These are phyloP conservation scores for Macrolepiota fuliginosa DNA, from an alignment of 768 basidiomycete genomes.

Conservation along the genomic window DNA sequence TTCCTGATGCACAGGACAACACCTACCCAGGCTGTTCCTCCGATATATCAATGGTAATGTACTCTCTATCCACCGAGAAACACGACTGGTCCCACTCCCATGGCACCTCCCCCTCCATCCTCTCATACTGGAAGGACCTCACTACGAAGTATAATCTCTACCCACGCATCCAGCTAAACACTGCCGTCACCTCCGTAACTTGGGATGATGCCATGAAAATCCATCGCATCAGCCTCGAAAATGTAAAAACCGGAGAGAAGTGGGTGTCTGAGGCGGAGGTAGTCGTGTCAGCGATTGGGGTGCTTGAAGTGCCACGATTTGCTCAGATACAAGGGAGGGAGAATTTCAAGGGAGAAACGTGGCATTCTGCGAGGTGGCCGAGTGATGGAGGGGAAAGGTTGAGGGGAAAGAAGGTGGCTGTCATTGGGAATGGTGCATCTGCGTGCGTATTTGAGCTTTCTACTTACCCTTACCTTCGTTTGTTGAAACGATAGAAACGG, in stretches of 20 bases:
- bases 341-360: conserved; percentile 45
- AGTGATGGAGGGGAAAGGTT: conserved; percentile 35
- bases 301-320: conserved; percentile 43
- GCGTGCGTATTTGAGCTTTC: conserved; percentile 33
- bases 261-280: conserved; percentile 38
- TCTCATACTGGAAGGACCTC: conserved; percentile 40
- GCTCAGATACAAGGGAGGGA: conserved; percentile 32
- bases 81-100: conserved; percentile 43
- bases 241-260: conserved; percentile 28
- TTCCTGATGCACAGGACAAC: conserved; percentile 26
- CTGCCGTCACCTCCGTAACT: conserved; percentile 37
- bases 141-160: conserved; percentile 40
- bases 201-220: conserved; percentile 40
- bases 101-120: conserved; percentile 39
- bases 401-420: conserved; percentile 46
- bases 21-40: conserved; percentile 42
- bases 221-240: conserved; percentile 36
- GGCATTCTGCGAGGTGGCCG: conserved; percentile 59
- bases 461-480: too few relatives aligned
- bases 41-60: conserved; percentile 40
- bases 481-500: too few relatives aligned
- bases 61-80: conserved; percentile 47
- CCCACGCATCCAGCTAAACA: conserved; percentile 39
- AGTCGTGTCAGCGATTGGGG: conserved; percentile 48
- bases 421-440: conserved; percentile 58